phyloP scores from a whole-genome alignment of 208 protist genomes.

The Tetramitus jugosus region DNA sequence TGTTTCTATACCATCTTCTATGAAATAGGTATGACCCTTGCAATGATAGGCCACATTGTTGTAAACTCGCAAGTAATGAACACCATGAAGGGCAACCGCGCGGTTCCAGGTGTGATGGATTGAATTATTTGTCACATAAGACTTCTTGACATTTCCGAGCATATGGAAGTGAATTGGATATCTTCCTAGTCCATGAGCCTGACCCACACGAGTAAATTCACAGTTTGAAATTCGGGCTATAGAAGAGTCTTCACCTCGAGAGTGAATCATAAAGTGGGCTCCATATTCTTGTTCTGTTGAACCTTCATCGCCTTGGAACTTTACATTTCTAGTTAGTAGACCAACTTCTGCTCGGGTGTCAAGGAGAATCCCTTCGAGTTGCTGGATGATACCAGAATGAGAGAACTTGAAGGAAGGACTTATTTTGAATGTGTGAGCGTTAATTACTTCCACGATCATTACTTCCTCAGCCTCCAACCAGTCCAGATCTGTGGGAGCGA shows the following conservation, averaged over 20 bases:
- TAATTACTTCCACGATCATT: slow-evolving; percentile 31
- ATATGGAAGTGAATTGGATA: slow-evolving; percentile 47
- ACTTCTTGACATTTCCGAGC: neutral
- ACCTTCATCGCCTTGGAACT: slow-evolving; percentile 46
- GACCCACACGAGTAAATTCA: slow-evolving; percentile 30
- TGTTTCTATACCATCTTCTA: slow-evolving; percentile 41
- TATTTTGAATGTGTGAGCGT: slow-evolving; percentile 1
- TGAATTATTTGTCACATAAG: slow-evolving; percentile 34
- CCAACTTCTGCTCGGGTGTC: slow-evolving; percentile 39
- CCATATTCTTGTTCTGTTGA: slow-evolving; percentile 32
- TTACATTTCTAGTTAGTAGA: slow-evolving; percentile 49
- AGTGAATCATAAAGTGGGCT: slow-evolving; percentile 25
- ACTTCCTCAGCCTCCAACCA: slow-evolving; percentile 41
- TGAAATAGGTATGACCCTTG: slow-evolving; percentile 40
- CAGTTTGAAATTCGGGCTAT: slow-evolving; percentile 26
- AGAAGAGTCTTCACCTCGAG: too few relatives aligned
- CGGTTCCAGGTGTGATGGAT: slow-evolving; percentile 42
- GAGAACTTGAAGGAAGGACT: neutral
- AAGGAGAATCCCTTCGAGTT: neutral
- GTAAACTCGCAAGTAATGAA: slow-evolving; percentile 26
- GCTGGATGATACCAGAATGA: neutral
- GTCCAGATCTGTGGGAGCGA: slow-evolving; percentile 34
- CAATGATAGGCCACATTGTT: slow-evolving; percentile 39
- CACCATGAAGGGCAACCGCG: slow-evolving; percentile 36
- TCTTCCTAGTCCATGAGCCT: slow-evolving; percentile 29